Evolutionary conservation across 2,329 filamentous ascomycete species (phyloP), one percentile per base, ranked within the genome.

Genomic region (Triangularia verruculosa): DNA sequence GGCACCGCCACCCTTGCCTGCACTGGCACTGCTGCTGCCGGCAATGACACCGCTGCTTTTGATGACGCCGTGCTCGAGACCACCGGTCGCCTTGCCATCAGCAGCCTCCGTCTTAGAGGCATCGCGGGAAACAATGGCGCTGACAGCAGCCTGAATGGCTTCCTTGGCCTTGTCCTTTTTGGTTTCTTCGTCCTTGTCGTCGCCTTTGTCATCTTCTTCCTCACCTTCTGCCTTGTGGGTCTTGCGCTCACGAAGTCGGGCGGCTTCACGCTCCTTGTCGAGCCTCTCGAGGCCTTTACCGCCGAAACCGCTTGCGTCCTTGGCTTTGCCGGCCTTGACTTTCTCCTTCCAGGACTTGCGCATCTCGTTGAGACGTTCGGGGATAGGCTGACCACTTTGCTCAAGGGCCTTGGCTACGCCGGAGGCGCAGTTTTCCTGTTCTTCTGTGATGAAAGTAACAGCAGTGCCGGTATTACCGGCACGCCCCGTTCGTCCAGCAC

Each of bases 391-490:
- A 4, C 89, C 92, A 75, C 93, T 97, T 76, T 97, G 92, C 74
- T 91, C 92, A n/a, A 97, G 80, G 6, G 95, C 95, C 76, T 96
- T 96, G 64, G 89, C 88, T 65, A 97, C 92, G 69, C 96, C 93
- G 11, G 91, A 85, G 2, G 95, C 90, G 72, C 91, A 97, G 67
- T 92, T 92, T 73, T 96, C 93, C 75, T 99, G 93, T 55, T 96
- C 91, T 51, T 92, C 89, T 0, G 92, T 96, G 64, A 99, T 82
- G 73, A 98, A 97, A 0, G 95, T 99, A 58, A 99, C 91, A 0
- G 95, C 95, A 43, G 93, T 96, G 67, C 95, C 95, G 22, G 88
- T 97, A 72, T 97, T 96, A 47, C 95, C 95, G 54, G 95, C 95
- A 74, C 95, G 89, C 11, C 95, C 95, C 7, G 95, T 98, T 71